Percentiles rank a stretch among this genome's conserved stretches.
Evolutionary conservation across 768 basidiomycete genomes (phyloP).

Genomic region (Phaeotremella fagi): DNA sequence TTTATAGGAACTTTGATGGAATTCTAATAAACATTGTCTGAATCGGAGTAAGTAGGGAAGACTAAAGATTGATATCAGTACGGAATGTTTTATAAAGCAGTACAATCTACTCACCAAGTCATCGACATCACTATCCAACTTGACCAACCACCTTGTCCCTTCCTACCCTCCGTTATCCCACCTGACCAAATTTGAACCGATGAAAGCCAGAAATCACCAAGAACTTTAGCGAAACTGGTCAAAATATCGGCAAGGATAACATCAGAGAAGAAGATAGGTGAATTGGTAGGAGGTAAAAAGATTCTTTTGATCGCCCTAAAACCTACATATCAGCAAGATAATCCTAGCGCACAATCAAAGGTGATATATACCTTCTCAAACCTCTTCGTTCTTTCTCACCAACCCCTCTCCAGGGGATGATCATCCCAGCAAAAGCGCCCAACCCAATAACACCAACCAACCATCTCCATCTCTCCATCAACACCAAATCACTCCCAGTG

Average conservation of each 20-base stretch:
- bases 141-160: conserved; percentile 60
- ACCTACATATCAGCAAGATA: not conserved
- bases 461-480: conserved; percentile 71
- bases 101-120: conserved; percentile 66
- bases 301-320: conserved; percentile 70
- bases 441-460: conserved; percentile 67
- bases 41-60: conserved; percentile 86
- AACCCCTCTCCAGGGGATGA: conserved; percentile 63
- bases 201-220: conserved; percentile 90
- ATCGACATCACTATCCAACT: conserved; percentile 75
- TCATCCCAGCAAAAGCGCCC: conserved; percentile 56
- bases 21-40: conserved; percentile 89
- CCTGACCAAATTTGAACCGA: conserved; percentile 79
- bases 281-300: conserved; percentile 59
- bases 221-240: conserved; percentile 93
- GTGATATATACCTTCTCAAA: conserved; percentile 76
- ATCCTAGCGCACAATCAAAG: not conserved
- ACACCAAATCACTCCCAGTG: conserved; percentile 57
- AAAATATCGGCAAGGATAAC: conserved; percentile 91
- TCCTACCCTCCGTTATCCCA: conserved; percentile 64
- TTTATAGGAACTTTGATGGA: conserved; percentile 59
- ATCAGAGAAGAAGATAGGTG: conserved; percentile 78
- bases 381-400: conserved; percentile 68
- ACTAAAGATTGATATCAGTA: conserved; percentile 48
- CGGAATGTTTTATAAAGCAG: not conserved